Evolutionary conservation across 495 filamentous ascomycete species (phyloP), one percentile per base, ranked within the genome.

Genomic region (Glonium stellatum): DNA sequence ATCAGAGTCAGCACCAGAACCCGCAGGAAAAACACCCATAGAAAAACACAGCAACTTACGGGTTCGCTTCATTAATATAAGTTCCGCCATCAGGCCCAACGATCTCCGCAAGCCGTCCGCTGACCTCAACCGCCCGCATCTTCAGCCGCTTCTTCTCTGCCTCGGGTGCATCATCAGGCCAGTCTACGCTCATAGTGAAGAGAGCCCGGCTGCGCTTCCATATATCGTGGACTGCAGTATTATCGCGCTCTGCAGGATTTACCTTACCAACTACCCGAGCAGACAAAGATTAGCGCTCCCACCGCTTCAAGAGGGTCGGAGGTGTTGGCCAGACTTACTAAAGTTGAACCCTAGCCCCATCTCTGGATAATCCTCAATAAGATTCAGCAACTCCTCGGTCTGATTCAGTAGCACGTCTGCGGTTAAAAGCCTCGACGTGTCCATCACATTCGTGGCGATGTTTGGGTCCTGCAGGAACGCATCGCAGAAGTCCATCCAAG

Each of bases 381-480:
- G 22, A 25, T 57, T 54, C 21, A 58, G 22, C 39, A 62, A 22
- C 11, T 62, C 54, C 13, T 58, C 46, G 22, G 46, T 49, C 76
- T 71, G 57, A 27, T 47, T 62, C 54, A 57, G 22, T 35, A 62
- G 35, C 21, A 57, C 35, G 6, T 62, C 42, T 23, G 19, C 44
- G 11, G 59, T 57, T 22, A 64, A 23, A 9, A 64, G 42, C n/a
- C 58, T 25, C 12, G 62, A 61, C 10, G 62, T 21, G 62, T 64
- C 62, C 11, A 55, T 48, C 15, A 55, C 37, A 52, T 64, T 64
- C 39, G 62, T 64, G 10, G 58, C 62, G 27, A 64, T 61, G 34
- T 64, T 64, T 4, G 62, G 62, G 49, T 64, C 62, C n/a, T 41
- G 13, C 10, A 64, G 58, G 34, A 64, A 64, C n/a, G 23, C 36